A percentile compares a stretch with the other conserved stretches of the same genome.
Evolutionary conservation across 177 flowering plant genomes (phyloP).

Genomic region (Tripterygium wilfordii): DNA sequence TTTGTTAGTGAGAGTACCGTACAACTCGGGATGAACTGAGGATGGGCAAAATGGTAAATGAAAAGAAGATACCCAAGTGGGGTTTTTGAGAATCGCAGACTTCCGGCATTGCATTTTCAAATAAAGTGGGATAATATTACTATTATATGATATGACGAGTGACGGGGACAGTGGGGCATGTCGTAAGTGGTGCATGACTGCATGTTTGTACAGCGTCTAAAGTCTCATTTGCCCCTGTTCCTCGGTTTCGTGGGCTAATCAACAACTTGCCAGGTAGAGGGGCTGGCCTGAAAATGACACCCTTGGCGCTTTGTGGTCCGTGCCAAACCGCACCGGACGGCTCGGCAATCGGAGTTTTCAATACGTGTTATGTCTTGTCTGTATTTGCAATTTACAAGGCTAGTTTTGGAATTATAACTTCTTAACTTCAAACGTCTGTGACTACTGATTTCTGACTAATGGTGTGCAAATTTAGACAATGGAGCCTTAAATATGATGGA

Average conservation of each 20-base stretch:
- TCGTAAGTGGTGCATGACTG: conserved; percentile 1
- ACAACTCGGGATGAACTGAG: too few species aligned
- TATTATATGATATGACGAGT: too few species aligned
- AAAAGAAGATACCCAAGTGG: neutral
- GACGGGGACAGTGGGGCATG: neutral
- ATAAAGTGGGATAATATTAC: too few species aligned
- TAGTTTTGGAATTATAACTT: neutral
- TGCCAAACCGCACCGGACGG: conserved; percentile 1
- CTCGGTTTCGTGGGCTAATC: too few species aligned
- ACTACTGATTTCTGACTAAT: too few species aligned
- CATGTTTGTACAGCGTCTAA: too few species aligned
- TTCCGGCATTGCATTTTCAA: neutral
- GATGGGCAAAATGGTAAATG: neutral
- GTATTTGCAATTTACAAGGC: neutral
- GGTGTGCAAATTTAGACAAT: too few species aligned
- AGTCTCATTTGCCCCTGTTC: conserved; percentile 1
- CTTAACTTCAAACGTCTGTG: too few species aligned
- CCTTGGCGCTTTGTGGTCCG: conserved; percentile 3
- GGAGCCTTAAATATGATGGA: too few species aligned
- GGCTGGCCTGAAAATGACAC: too few species aligned
- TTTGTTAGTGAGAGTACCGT: too few species aligned
- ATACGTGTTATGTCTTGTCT: neutral
- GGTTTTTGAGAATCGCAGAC: neutral
- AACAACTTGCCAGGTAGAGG: too few species aligned
- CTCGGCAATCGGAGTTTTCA: conserved; percentile 2